Evolutionary conservation across 495 filamentous ascomycete species (phyloP).

Genomic region (Achaetomiella virescens): DNA sequence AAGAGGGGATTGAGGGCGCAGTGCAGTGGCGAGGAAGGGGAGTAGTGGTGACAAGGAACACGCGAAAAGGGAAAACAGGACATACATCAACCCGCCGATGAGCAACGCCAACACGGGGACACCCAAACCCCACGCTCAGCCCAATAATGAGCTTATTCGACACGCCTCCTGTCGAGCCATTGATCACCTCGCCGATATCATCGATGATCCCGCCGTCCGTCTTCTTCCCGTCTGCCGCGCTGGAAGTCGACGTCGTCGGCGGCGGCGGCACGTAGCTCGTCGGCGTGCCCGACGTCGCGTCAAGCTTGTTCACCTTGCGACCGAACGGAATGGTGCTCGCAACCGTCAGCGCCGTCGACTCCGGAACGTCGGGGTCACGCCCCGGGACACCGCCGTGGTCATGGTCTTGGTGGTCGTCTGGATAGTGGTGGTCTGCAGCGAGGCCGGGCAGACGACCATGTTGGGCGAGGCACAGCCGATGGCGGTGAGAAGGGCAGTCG

Average conservation of each 20-base stretch:
- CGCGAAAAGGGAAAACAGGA: neutral
- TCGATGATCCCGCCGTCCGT: neutral
- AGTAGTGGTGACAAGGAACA: too few relatives aligned
- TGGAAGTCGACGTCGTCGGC: neutral
- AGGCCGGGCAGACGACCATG: constrained; percentile 42
- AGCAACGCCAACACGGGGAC: neutral
- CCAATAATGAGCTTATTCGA: constrained; percentile 11
- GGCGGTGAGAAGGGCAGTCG: constrained; percentile 33
- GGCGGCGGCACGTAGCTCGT: constrained; percentile 7
- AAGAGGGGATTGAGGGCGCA: too few relatives aligned
- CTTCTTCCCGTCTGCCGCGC: neutral
- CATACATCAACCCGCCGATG: constrained; percentile 3
- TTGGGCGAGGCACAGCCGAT: constrained; percentile 34
- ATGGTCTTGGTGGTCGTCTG: constrained; percentile 28
- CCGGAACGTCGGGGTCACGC: constrained; percentile 33
- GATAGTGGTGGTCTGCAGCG: constrained; percentile 36
- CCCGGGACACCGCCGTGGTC: constrained; percentile 34
- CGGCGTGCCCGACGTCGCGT: constrained; percentile 2
- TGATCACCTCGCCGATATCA: neutral
- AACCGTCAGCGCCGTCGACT: constrained; percentile 13
- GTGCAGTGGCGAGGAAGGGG: too few relatives aligned
- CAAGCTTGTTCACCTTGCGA: neutral
- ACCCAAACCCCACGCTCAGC: constrained; percentile 6
- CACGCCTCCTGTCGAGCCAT: constrained; percentile 1
- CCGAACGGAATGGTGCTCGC: constrained; percentile 7